Evolutionary conservation across 345 rosid species (phyloP).

Genomic region (Citrus trifoliata): DNA sequence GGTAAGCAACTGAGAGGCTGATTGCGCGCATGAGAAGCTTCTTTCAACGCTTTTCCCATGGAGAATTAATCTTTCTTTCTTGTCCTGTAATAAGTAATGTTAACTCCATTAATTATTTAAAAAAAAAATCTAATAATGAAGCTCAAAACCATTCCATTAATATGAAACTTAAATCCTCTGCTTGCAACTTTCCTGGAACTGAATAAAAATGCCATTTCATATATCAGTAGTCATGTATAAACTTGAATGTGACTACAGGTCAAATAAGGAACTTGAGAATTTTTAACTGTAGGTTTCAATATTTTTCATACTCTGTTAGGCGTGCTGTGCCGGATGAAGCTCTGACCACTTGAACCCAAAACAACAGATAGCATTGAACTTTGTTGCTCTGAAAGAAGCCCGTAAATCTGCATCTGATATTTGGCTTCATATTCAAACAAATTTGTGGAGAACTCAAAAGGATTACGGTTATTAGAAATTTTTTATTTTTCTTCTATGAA

Average conservation of each 20-base stretch:
- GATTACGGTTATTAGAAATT: neutral
- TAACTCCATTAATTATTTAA: no score
- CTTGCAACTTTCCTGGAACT: neutral
- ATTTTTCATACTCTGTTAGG: neutral
- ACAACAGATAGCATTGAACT: neutral
- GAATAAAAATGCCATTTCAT: neutral
- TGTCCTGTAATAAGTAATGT: no score
- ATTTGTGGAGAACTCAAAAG: neutral
- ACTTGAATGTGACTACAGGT: neutral
- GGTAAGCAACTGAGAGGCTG: neutral
- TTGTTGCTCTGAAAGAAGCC: neutral
- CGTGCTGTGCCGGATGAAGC: neutral
- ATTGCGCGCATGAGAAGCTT: neutral
- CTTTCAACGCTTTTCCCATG: no score
- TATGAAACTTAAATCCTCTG: no score
- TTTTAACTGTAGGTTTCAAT: neutral
- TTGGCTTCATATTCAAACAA: neutral
- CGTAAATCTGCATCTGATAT: neutral
- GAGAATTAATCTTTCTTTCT: no score
- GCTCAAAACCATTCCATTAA: no score
- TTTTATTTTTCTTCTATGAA: neutral
- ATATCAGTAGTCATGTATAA: neutral
- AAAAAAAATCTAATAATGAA: no score
- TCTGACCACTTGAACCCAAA: no score
- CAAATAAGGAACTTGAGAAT: neutral